Conservation (phyloP, 306 rosid genomes). For the Fragaria iinumae region DNA sequence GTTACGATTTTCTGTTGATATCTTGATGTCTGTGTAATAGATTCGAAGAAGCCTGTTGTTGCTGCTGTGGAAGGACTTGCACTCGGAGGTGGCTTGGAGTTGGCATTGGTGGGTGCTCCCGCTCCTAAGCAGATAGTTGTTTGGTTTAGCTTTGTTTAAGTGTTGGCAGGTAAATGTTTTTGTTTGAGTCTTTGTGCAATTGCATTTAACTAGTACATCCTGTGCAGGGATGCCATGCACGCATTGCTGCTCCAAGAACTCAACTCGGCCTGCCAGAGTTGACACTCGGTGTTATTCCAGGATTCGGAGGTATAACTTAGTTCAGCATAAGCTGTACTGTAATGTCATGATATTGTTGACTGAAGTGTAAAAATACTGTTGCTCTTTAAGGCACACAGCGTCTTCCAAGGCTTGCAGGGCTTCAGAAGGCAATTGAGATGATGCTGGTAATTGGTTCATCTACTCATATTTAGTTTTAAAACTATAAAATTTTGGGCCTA, state of each 20-base stretch:
- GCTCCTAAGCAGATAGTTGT: slow-evolving; percentile 1
- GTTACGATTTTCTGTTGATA: not conserved
- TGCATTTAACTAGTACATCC: slow-evolving; percentile 15
- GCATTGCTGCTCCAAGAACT: slow-evolving; percentile 77
- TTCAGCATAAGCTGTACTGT: slow-evolving; percentile 19
- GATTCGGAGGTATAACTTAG: slow-evolving; percentile 78
- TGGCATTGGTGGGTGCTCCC: slow-evolving; percentile 77
- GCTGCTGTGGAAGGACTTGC: slow-evolving; percentile 97
- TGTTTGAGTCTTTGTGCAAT: not conserved
- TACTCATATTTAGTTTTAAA: not conserved
- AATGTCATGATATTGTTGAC: slow-evolving; percentile 2
- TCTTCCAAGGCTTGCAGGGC: slow-evolving; percentile 94
- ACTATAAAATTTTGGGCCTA: not conserved
- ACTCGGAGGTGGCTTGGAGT: slow-evolving; percentile 95
- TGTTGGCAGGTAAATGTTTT: no score
- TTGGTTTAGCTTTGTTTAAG: not conserved
- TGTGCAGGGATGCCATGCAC: slow-evolving; percentile 89
- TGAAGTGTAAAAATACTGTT: slow-evolving; percentile 34
- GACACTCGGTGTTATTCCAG: slow-evolving; percentile 90
- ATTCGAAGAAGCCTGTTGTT: slow-evolving; percentile 86
- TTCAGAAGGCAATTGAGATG: slow-evolving; percentile 80
- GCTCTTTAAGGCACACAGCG: slow-evolving; percentile 79
- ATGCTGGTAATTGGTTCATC: slow-evolving; percentile 63
- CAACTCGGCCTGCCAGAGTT: slow-evolving; percentile 95
- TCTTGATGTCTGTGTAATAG: slow-evolving; percentile 35